phyloP scores from a whole-genome alignment of 73 alveolate species.

The Breviolum minutum region DNA sequence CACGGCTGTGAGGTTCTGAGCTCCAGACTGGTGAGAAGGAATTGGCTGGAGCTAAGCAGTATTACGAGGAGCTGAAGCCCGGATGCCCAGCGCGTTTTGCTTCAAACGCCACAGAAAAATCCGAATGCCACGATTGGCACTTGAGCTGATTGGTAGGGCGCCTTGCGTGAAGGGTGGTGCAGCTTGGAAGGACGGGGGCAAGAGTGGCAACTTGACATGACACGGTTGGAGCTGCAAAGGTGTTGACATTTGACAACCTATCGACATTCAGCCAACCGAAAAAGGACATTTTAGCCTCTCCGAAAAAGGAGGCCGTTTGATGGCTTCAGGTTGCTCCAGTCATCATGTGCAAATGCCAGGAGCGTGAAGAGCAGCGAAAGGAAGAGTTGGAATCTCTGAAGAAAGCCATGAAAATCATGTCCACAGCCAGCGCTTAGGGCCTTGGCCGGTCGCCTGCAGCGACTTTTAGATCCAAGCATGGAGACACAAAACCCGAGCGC shows the following conservation, averaged over 20 bases:
- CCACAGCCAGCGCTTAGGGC: constrained; percentile 19
- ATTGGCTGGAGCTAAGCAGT: constrained; percentile 59
- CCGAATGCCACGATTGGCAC: background rate
- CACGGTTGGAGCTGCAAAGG: no score
- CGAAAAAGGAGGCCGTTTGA: background rate
- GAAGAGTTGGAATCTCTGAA: constrained; percentile 44
- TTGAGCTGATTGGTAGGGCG: background rate
- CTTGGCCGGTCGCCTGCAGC: no score
- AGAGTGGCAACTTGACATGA: no score
- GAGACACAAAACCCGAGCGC: no score
- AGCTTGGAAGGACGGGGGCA: constrained; percentile 14
- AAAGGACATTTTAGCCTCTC: background rate
- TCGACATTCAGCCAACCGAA: background rate
- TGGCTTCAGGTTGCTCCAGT: background rate
- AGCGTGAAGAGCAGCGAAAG: constrained; percentile 70
- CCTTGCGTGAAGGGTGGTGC: constrained; percentile 69
- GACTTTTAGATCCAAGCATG: no score
- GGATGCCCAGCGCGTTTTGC: background rate
- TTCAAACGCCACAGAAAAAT: background rate
- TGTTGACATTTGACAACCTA: no score
- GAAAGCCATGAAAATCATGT: constrained; percentile 49
- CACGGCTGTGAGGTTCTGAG: constrained; percentile 4
- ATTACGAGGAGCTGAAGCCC: constrained; percentile 59
- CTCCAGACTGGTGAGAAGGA: constrained; percentile 43
- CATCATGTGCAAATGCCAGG: background rate